Conservation (phyloP, 2,329 filamentous ascomycete species). For the Gnomoniopsis sp. region DNA sequence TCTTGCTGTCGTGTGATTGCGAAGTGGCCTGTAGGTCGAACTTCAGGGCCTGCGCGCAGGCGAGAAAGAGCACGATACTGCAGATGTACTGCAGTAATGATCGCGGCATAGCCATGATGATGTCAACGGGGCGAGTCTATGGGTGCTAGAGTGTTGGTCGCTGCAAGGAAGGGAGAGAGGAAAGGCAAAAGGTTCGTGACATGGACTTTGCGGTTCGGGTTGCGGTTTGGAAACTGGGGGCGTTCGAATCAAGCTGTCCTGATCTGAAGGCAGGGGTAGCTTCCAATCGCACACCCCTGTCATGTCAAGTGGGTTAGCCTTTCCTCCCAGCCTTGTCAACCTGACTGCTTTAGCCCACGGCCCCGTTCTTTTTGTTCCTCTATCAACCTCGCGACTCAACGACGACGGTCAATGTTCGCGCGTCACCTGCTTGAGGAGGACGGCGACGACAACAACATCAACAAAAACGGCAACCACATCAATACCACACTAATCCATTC, state of each 20-base stretch:
- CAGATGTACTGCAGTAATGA: constrained; percentile 57
- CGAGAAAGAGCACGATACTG: constrained; percentile 54
- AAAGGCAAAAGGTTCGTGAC: constrained; percentile 1
- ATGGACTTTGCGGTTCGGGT: background rate
- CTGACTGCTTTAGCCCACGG: background rate
- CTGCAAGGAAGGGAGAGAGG: background rate
- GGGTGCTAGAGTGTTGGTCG: background rate
- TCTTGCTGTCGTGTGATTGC: constrained; percentile 54
- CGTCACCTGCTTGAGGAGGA: background rate
- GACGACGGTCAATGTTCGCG: constrained; percentile 6
- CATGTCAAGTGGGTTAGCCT: background rate
- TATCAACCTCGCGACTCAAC: background rate
- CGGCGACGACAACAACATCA: constrained; percentile 3
- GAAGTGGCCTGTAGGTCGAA: constrained; percentile 80
- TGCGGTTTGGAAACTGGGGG: background rate
- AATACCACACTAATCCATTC: background rate
- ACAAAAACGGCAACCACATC: background rate
- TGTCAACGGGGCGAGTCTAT: background rate
- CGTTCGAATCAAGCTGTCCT: constrained; percentile 15
- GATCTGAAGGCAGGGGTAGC: constrained; percentile 12
- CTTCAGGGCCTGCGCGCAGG: constrained; percentile 69
- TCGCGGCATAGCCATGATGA: constrained; percentile 46
- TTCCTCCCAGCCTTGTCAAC: constrained; percentile 13
- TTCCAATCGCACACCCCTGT: constrained; percentile 5
- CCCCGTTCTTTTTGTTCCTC: constrained; percentile 12